phyloP scores from a whole-genome alignment of 1,139 yeast genomes.

The Lodderomyces theae region DNA sequence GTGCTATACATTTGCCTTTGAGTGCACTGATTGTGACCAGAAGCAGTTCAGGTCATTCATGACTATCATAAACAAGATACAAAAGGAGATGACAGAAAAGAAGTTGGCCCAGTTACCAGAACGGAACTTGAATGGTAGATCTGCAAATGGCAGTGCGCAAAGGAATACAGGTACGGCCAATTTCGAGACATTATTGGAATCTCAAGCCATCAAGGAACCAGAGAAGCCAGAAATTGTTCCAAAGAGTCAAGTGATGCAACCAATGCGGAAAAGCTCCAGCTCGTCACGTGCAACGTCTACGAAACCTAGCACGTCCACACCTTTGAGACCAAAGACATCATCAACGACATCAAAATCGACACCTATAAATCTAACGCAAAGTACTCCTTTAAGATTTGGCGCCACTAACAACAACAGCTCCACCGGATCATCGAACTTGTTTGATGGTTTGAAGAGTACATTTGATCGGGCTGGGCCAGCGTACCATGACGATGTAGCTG shows the following conservation, averaged over 20 bases:
- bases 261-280: slow-evolving; percentile 10
- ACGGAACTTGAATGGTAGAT: slow-evolving; percentile 13
- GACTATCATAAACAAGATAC: slow-evolving; percentile 26
- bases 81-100: slow-evolving; percentile 26
- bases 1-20: slow-evolving; percentile 37
- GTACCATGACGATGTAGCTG: slow-evolving; percentile 4
- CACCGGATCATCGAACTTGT: slow-evolving; percentile 19
- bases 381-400: slow-evolving; percentile 23
- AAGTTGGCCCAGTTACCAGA: slow-evolving; percentile 29
- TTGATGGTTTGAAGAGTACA: slow-evolving; percentile 22
- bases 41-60: slow-evolving; percentile 35
- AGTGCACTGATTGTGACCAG: slow-evolving; percentile 41
- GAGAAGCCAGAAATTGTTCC: slow-evolving; percentile 15
- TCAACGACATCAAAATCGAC: slow-evolving; percentile 4
- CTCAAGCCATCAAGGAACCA: slow-evolving; percentile 27
- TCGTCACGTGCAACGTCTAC: neutral
- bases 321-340: slow-evolving; percentile 1
- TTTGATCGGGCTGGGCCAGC: slow-evolving; percentile 15
- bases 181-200: slow-evolving; percentile 33
- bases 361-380: neutral
- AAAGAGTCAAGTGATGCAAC: slow-evolving; percentile 15
- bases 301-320: neutral
- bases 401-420: slow-evolving; percentile 19
- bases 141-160: slow-evolving; percentile 7
- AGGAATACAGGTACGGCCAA: slow-evolving; percentile 9